Percentiles rank a stretch among this genome's conserved stretches.
Evolutionary conservation across 441 rosid genomes (phyloP).

Genomic region (Eutrema salsugineum): DNA sequence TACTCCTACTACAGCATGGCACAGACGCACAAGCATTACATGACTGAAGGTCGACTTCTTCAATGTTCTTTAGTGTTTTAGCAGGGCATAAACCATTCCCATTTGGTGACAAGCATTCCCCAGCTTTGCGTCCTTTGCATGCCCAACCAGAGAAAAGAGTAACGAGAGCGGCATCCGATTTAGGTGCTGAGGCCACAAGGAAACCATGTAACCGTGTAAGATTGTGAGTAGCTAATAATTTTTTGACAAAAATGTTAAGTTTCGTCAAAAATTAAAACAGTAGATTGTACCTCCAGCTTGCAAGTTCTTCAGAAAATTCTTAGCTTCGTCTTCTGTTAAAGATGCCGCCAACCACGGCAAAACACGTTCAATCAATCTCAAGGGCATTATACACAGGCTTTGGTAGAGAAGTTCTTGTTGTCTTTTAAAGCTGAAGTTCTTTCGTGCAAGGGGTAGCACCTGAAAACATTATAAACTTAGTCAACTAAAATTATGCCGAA

Average conservation of each 20-base stretch:
- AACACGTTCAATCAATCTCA: conserved; percentile 70
- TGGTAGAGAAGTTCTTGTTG: conserved; percentile 74
- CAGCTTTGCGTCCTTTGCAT: conserved; percentile 59
- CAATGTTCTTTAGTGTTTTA: conserved; percentile 42
- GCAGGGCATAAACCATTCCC: conserved; percentile 56
- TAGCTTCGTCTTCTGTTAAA: conserved; percentile 61
- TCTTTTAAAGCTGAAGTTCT: conserved; percentile 55
- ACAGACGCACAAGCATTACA: conserved; percentile 33
- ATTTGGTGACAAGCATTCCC: conserved; percentile 52
- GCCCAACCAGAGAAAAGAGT: conserved; percentile 85
- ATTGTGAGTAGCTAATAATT: conserved; percentile 21
- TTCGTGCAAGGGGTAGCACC: conserved; percentile 75
- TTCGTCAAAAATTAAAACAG: conserved; percentile 1
- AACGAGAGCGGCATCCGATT: conserved; percentile 51
- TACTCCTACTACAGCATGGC: conserved; percentile 27
- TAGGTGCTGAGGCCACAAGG: conserved; percentile 49
- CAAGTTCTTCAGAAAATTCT: conserved; percentile 57
- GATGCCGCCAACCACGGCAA: conserved; percentile 72
- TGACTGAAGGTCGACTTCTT: conserved; percentile 40
- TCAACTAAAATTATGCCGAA: conserved; percentile 13
- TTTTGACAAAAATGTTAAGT: background rate
- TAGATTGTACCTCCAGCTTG: conserved; percentile 58
- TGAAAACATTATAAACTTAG: conserved; percentile 38
- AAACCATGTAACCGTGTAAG: conserved; percentile 11
- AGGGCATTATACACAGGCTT: conserved; percentile 74